These are phyloP conservation scores for Gastrolobium bilobum DNA, from an alignment of 306 rosid species.

Conservation along the genomic window DNA sequence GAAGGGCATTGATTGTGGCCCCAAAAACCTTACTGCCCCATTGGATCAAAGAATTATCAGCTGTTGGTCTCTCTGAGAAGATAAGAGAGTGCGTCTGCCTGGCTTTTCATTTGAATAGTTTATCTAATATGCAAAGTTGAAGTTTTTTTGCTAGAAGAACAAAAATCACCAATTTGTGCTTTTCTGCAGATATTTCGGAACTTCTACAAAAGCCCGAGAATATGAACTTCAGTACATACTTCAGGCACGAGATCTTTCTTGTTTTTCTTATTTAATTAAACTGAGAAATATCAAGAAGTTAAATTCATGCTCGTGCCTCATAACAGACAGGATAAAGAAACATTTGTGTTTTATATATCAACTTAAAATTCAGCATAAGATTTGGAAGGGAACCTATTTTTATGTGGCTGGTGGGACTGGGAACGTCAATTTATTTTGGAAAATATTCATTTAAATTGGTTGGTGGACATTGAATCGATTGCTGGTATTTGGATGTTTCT, in stretches of 20 bases:
- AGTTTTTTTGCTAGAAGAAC: not conserved
- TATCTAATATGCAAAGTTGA: constrained; percentile 13
- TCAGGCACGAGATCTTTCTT: constrained; percentile 65
- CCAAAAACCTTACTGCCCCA: constrained; percentile 88
- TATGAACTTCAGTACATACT: constrained; percentile 88
- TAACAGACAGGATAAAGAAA: constrained; percentile 13
- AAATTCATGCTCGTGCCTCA: not conserved
- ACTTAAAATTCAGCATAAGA: constrained; percentile 25
- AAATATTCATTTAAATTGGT: constrained; percentile 4
- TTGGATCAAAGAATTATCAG: constrained; percentile 91
- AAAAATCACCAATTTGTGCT: constrained; percentile 31
- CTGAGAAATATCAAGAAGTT: not conserved
- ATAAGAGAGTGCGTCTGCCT: constrained; percentile 78
- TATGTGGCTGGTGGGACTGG: not conserved
- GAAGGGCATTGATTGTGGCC: constrained; percentile 84
- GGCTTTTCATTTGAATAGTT: constrained; percentile 36
- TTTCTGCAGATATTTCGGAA: constrained; percentile 75
- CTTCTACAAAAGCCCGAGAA: constrained; percentile 67
- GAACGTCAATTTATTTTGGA: constrained; percentile 20
- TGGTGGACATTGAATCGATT: constrained; percentile 1
- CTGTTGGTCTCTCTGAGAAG: constrained; percentile 82
- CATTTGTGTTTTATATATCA: constrained; percentile 1
- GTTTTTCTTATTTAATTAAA: constrained; percentile 29
- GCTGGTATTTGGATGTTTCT: not conserved
- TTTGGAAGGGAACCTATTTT: constrained; percentile 24